Percentiles rank a stretch among this genome's conserved stretches.
These are phyloP conservation scores for Rhizophagus prolifer DNA, from an alignment of 192 early-diverging fungal species.

Conservation along the genomic window DNA sequence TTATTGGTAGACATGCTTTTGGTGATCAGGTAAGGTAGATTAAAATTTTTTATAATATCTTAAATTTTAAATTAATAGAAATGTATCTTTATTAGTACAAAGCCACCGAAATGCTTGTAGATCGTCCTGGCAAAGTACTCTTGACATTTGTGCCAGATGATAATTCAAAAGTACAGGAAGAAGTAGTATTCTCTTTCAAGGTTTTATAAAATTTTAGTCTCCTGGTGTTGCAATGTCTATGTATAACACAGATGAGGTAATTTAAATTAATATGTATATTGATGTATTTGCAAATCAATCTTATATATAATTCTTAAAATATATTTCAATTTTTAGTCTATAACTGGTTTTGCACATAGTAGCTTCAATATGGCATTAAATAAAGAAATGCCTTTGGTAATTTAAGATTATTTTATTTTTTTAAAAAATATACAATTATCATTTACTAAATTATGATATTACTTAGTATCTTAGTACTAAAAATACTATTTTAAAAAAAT, in stretches of 20 bases:
- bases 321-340: constrained; percentile 54
- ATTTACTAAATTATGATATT: neutral
- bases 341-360: constrained; percentile 87
- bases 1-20: constrained; percentile 96
- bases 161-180: constrained; percentile 58
- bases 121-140: constrained; percentile 87
- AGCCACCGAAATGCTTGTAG: constrained; percentile 93
- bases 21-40: constrained; percentile 75
- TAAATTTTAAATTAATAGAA: neutral
- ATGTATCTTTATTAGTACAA: constrained; percentile 66
- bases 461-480: constrained; percentile 86
- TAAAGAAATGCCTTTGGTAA: constrained; percentile 83
- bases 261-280: neutral
- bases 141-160: constrained; percentile 87
- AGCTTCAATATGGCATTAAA: constrained; percentile 93
- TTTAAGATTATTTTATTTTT: neutral
- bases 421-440: neutral
- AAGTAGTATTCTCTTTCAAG: constrained; percentile 76
- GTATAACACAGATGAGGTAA: constrained; percentile 85
- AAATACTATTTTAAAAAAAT: constrained; percentile 97
- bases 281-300: neutral
- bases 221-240: constrained; percentile 93
- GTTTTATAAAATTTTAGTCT: constrained; percentile 36
- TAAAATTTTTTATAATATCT: neutral
- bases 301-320: constrained; percentile 1